Evolutionary conservation across 192 early-diverging fungal species (phyloP), one percentile per base, ranked within the genome.

Genomic region (Hyaloraphidium curvatum): DNA sequence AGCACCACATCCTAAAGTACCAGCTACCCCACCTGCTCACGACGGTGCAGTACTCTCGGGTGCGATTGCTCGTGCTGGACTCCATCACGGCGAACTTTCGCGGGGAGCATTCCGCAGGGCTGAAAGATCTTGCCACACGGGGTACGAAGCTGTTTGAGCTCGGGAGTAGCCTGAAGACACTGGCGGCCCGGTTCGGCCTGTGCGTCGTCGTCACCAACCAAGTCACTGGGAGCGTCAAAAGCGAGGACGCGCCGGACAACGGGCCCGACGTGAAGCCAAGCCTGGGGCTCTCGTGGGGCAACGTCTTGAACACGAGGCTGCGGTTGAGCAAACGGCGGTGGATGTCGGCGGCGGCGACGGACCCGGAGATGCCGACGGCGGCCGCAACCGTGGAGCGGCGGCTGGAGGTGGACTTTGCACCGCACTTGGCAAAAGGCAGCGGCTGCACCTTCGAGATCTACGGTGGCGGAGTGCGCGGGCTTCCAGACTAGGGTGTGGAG

Each of bases 171-270:
- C 14, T 19, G 11, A 11, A 5, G 5, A 11, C 7, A 5, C 7
- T 21, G 4, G 23, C 43, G 23, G 23, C 5, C 17, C 43, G 11
- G 43, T 19, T 25, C 43, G 4, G 7, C 43, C 43, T 11, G 7
- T 48, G 5, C 23, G 43, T 48, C 17, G 43, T 48, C 17, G 43
- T 48, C 7, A 19, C 25, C 43, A 48, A 48, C 43, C 43, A 48
- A 19, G 43, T 48, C 9, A 25, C 43, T 5, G 43, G 17, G 11
- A 5, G 43, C 7, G 25, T 48, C 17, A 5, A 14, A 21, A 7
- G 7, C 23, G 19, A 11, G 5, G 25, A 48, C 5, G 25, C 7
- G 4, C 19, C 23, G 5, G 43, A 19, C 23, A 25, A 48, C 11
- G 23, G 14, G 7, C 17, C 14, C 23, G 43, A 14, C 11, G 25